Percentiles rank a stretch among this genome's conserved stretches.
phyloP scores from a whole-genome alignment of 352 stramenopile genomes.

The Elongisporangium anandrum region DNA sequence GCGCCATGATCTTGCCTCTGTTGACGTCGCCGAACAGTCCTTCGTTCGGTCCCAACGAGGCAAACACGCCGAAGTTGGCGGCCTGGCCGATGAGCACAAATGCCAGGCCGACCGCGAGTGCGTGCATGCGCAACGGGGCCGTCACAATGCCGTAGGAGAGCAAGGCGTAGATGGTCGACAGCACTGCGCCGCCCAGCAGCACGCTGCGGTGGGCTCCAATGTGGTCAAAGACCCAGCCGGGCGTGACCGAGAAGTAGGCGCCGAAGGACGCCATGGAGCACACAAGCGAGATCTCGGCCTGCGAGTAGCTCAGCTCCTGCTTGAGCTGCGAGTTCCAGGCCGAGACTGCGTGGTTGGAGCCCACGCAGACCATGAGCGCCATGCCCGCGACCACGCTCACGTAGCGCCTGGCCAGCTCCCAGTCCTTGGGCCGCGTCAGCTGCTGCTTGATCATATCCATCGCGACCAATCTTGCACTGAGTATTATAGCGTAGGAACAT shows the following conservation, averaged over 20 bases:
- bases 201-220: conserved; percentile 60
- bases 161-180: conserved; percentile 38
- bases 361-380: conserved; percentile 53
- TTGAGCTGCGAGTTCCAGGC: conserved; percentile 75
- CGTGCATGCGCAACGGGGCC: conserved; percentile 29
- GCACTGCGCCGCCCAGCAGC: conserved; percentile 29
- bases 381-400: conserved; percentile 47
- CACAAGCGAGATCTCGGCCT: conserved; percentile 72
- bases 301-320: conserved; percentile 48
- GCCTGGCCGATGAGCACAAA: conserved; percentile 59
- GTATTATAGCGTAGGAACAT: no score
- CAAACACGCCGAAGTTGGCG: conserved; percentile 68
- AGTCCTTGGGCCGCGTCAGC: background rate
- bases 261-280: conserved; percentile 77
- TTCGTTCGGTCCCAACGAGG: conserved; percentile 68
- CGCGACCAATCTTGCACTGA: background rate
- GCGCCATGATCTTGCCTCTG: conserved; percentile 68
- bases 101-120: conserved; percentile 41
- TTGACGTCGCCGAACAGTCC: conserved; percentile 59
- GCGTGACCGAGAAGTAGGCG: conserved; percentile 68
- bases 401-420: conserved; percentile 24
- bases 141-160: conserved; percentile 31
- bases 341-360: conserved; percentile 75
- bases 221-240: conserved; percentile 61
- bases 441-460: background rate